Evolutionary conservation across 257 asterid species (phyloP), one percentile per base, ranked within the genome.

Genomic region (Henckelia pumila): DNA sequence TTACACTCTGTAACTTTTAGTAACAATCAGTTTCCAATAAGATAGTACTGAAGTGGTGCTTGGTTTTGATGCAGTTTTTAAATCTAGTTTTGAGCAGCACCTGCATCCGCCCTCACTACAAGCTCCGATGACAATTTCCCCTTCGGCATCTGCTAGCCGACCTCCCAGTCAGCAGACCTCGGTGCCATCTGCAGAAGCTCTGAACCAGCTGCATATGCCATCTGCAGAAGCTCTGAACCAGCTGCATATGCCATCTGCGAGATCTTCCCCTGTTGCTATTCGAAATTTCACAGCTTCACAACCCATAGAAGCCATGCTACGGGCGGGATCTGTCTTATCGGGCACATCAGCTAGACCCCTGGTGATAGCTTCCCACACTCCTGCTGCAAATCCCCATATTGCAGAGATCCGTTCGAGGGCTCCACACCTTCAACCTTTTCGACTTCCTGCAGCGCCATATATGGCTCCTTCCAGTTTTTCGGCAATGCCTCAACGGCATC

Each of bases 331-430:
- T 59, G 84, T 37, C 64, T 65, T 61, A 66, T 63, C 89, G 10
- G 75, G 78, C 64, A 20, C 68, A 37, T 71, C 80, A 20, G 23
- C 84, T 56, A 80, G 92, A 61, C 93, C 96, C 9, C 96, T 84
- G 11, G 73, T 69, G 75, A 87, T 91, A 56, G 56, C 79, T 61
- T 71, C 86, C 71, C 68, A 85, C 32, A 78, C 82, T 44, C 88
- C 83, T 70, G 59, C 71, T 7, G 61, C 71, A 53, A 73, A 76
- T 79, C 69, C 78, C 40, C 89, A 84, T 63, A 59, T 63, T 10
- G 77, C 74, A 32, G 85, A 78, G 52, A 56, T 79, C 23, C 86
- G 82, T 65, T 75, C 85, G 69, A 75, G 70, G 6, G 85, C 86
- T 58, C 88, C 82, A 0, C 86, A 75, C 32, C 81, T 75, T 75